A percentile compares a stretch with the other conserved stretches of the same genome.
Conservation (phyloP, 306 rosid genomes). For the Gleditsia sinensis region DNA sequence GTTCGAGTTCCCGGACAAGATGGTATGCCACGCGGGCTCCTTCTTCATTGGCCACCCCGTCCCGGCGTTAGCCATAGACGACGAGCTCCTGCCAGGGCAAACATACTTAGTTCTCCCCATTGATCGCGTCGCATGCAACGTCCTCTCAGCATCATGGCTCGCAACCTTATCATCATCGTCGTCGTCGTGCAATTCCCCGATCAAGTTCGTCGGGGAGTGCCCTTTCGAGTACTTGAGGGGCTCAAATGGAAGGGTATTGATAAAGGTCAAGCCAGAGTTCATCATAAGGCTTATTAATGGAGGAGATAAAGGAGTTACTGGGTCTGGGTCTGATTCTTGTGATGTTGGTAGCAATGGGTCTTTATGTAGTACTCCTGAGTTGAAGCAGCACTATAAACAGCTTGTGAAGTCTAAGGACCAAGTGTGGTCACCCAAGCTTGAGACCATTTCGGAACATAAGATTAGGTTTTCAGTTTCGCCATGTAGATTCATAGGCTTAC, state of each 20-base stretch:
- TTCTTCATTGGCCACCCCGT: constrained; percentile 84
- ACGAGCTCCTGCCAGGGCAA: constrained; percentile 63
- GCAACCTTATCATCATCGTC: constrained; percentile 25
- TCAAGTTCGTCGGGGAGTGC: constrained; percentile 62
- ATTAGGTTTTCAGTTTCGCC: constrained; percentile 67
- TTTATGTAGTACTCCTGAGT: constrained; percentile 88
- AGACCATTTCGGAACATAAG: constrained; percentile 77
- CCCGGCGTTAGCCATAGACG: constrained; percentile 69
- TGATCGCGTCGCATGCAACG: constrained; percentile 51
- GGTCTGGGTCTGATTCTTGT: background rate
- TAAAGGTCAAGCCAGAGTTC: constrained; percentile 88
- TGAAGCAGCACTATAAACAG: constrained; percentile 82
- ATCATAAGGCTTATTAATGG: constrained; percentile 49
- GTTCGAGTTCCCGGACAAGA: constrained; percentile 81
- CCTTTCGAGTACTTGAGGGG: constrained; percentile 75
- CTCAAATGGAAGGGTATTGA: constrained; percentile 57
- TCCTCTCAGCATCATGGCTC: constrained; percentile 59
- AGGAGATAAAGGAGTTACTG: constrained; percentile 5
- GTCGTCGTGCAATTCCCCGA: constrained; percentile 33
- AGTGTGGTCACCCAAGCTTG: constrained; percentile 92
- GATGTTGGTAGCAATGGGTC: background rate
- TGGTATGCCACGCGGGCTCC: constrained; percentile 80
- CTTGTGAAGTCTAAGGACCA: constrained; percentile 79
- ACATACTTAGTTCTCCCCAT: constrained; percentile 92
- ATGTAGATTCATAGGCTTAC: constrained; percentile 62